Evolutionary conservation across 1,284 basidiomycete species (phyloP).

Genomic region (Apiotrichum laibachii): DNA sequence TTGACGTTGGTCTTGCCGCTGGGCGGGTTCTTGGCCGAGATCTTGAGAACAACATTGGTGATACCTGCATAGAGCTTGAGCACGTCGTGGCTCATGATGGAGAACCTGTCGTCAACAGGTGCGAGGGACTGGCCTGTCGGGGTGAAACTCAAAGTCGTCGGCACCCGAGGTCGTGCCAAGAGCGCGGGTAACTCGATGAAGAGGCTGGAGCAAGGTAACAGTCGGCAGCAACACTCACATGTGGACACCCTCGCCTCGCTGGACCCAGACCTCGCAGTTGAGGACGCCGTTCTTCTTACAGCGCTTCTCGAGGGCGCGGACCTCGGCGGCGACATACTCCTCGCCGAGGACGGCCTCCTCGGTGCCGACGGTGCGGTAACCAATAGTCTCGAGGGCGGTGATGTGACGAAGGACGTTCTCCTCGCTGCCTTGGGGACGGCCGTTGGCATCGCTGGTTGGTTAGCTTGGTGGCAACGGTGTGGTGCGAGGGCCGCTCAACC

Average conservation of each 20-base stretch:
- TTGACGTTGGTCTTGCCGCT: conserved; percentile 62
- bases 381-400: conserved; percentile 65
- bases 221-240: conserved; percentile 61
- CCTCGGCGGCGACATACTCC: conserved; percentile 71
- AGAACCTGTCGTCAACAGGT: conserved; percentile 59
- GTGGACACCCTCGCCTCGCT: conserved; percentile 79
- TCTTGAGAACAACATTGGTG: conserved; percentile 81
- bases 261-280: conserved; percentile 82
- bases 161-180: too few relatives aligned
- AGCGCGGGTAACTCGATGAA: too few relatives aligned
- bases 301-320: conserved; percentile 59
- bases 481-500: not conserved
- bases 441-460: conserved; percentile 27
- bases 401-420: conserved; percentile 43
- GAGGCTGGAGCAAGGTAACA: too few relatives aligned
- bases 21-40: conserved; percentile 58
- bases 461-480: too few relatives aligned
- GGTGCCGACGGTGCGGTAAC: conserved; percentile 89
- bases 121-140: too few relatives aligned
- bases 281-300: conserved; percentile 64
- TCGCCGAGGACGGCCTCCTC: conserved; percentile 82
- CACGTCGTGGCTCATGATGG: conserved; percentile 76
- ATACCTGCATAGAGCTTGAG: conserved; percentile 90
- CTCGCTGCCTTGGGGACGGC: conserved; percentile 41
- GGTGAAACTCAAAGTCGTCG: too few relatives aligned